phyloP scores from a whole-genome alignment of 2,329 filamentous ascomycete genomes.

The Ceratocystis diversiconidia region DNA sequence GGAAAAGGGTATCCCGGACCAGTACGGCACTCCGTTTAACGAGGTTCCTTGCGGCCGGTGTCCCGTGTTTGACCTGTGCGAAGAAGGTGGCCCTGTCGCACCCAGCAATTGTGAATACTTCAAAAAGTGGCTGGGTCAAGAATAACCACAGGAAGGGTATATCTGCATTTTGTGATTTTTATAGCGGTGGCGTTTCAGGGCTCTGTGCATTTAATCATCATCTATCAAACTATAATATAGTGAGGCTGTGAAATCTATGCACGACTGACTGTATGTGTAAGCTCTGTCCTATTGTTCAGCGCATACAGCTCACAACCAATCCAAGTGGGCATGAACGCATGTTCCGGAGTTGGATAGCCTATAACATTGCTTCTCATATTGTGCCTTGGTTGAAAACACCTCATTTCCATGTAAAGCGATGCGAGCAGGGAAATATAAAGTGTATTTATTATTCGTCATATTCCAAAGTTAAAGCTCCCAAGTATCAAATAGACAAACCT shows the following conservation, averaged over 20 bases:
- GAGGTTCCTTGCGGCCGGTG: conserved; percentile 84
- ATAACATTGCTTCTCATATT: no score
- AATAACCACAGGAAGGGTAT: conserved; percentile 22
- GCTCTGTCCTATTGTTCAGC: no score
- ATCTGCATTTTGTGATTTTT: conserved; percentile 9
- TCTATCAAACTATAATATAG: conserved; percentile 7
- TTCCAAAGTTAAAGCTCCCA: no score
- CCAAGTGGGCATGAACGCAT: no score
- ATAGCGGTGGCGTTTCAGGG: conserved; percentile 18
- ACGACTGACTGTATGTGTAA: no score
- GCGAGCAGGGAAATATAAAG: no score
- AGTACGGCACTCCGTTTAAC: conserved; percentile 57
- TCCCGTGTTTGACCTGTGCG: conserved; percentile 85
- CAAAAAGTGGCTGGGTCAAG: conserved; percentile 57
- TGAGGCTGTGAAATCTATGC: neutral
- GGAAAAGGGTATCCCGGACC: conserved; percentile 28
- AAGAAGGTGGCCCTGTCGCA: conserved; percentile 79
- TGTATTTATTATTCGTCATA: no score
- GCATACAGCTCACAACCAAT: no score
- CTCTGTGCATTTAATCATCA: conserved; percentile 8
- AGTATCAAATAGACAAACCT: no score
- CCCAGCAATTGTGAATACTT: conserved; percentile 88
- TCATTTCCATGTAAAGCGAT: no score
- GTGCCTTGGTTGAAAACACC: no score
- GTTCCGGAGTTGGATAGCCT: no score